Percentiles rank a stretch among this genome's conserved stretches.
Evolutionary conservation across 805 yeast genomes (phyloP).

Genomic region (Nakazawaea peltata): DNA sequence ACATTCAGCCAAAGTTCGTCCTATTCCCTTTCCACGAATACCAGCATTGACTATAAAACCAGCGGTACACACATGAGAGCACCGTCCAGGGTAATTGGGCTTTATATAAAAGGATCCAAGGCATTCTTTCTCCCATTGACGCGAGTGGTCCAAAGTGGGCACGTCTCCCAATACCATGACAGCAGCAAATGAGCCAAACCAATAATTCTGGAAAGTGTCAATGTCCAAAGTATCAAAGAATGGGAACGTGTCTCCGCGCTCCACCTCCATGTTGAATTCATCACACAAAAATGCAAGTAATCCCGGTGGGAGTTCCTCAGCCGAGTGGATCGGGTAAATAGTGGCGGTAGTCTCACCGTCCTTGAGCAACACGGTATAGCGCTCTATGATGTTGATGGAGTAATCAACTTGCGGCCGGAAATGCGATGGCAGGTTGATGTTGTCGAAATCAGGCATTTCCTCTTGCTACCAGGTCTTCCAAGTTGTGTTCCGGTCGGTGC

Average conservation of each 20-base stretch:
- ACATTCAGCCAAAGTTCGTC: constrained; percentile 75
- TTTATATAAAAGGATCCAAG: constrained; percentile 80
- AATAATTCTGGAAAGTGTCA: constrained; percentile 71
- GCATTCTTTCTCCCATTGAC: constrained; percentile 91
- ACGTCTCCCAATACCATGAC: constrained; percentile 74
- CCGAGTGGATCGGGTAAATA: constrained; percentile 71
- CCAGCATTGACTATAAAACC: constrained; percentile 88
- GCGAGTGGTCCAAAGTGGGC: constrained; percentile 34
- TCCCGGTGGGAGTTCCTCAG: constrained; percentile 67
- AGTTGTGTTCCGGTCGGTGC: no score
- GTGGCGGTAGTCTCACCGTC: constrained; percentile 93
- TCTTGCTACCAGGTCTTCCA: no score
- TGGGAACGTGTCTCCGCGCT: constrained; percentile 81
- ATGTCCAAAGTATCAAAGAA: constrained; percentile 72
- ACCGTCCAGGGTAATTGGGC: constrained; percentile 89
- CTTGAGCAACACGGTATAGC: constrained; percentile 71
- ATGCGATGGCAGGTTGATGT: constrained; percentile 38
- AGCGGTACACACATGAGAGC: constrained; percentile 89
- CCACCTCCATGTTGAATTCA: constrained; percentile 90
- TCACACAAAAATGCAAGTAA: constrained; percentile 76
- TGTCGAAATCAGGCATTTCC: constrained; percentile 42
- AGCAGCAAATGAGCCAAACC: constrained; percentile 86
- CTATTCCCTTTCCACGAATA: constrained; percentile 87
- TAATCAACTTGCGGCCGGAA: constrained; percentile 35
- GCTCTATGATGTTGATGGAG: constrained; percentile 31